Conservation (phyloP, 2,329 filamentous ascomycete species). For the Calonectria naviculata region DNA sequence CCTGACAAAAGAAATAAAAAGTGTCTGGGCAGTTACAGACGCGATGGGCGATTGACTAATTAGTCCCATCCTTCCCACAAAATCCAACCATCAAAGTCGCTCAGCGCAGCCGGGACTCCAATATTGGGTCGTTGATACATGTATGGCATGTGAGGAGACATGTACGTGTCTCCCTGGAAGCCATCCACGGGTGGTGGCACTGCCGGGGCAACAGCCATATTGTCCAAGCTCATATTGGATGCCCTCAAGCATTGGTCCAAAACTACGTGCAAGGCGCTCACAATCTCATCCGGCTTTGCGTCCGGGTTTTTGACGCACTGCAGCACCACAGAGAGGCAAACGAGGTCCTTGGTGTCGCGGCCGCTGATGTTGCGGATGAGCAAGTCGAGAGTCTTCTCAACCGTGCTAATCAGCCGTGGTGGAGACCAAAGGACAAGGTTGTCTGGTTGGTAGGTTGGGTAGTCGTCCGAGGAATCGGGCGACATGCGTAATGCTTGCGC, state of each 20-base stretch:
- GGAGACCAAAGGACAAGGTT: constrained; percentile 56
- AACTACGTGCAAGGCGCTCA: constrained; percentile 53
- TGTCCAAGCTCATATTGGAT: constrained; percentile 55
- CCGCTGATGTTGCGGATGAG: constrained; percentile 59
- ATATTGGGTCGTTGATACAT: constrained; percentile 44
- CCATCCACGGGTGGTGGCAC: constrained; percentile 23
- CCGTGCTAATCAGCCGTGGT: constrained; percentile 53
- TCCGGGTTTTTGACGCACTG: constrained; percentile 56
- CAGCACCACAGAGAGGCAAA: constrained; percentile 60
- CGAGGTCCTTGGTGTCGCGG: constrained; percentile 62
- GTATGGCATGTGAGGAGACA: constrained; percentile 41
- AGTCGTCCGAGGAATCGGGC: constrained; percentile 48
- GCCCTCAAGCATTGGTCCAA: constrained; percentile 58
- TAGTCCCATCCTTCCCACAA: constrained; percentile 54
- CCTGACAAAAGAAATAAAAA: constrained; percentile 8
- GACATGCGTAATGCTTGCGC: constrained; percentile 48
- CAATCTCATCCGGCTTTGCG: constrained; percentile 54
- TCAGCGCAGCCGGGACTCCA: constrained; percentile 39
- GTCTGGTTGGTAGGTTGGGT: constrained; percentile 46
- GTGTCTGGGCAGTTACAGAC: not conserved
- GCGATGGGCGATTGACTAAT: constrained; percentile 25
- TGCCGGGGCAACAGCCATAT: constrained; percentile 31
- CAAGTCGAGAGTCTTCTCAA: constrained; percentile 59
- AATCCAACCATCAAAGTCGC: constrained; percentile 49
- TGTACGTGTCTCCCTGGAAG: constrained; percentile 41